A percentile compares a stretch with the other conserved stretches of the same genome.
Evolutionary conservation across 768 basidiomycete genomes (phyloP).

Genomic region (Gyrodon lividus): DNA sequence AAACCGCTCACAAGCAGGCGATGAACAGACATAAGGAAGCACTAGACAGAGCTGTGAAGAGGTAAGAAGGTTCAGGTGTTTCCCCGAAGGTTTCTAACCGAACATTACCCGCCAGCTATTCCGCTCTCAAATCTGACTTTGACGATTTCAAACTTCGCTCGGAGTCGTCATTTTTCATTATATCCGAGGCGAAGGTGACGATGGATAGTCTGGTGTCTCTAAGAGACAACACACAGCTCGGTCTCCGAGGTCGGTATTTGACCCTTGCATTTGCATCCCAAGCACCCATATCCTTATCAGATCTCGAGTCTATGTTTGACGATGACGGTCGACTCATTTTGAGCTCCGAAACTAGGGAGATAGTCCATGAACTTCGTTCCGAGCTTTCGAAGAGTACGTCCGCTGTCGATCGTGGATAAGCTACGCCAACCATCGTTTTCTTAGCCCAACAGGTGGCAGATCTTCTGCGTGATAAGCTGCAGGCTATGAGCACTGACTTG

Average conservation of each 20-base stretch:
- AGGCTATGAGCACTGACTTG: slow-evolving; percentile 41
- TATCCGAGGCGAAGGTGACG: slow-evolving; percentile 25
- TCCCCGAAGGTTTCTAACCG: neutral
- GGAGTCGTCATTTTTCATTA: slow-evolving; percentile 19
- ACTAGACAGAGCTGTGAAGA: slow-evolving; percentile 17
- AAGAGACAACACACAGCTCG: slow-evolving; percentile 17
- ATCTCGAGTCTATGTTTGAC: slow-evolving; percentile 30
- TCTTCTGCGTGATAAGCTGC: slow-evolving; percentile 46
- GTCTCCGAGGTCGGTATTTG: slow-evolving; percentile 27
- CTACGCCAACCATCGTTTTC: slow-evolving; percentile 7
- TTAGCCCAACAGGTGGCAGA: slow-evolving; percentile 50
- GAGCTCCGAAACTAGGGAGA: slow-evolving; percentile 24
- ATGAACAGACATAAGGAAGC: slow-evolving; percentile 18
- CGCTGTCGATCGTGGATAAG: neutral
- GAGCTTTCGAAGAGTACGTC: slow-evolving; percentile 37
- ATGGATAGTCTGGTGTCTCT: slow-evolving; percentile 26
- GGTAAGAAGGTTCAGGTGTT: slow-evolving; percentile 8
- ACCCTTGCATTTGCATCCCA: neutral
- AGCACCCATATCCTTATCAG: slow-evolving; percentile 12
- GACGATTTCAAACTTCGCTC: slow-evolving; percentile 27
- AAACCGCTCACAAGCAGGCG: slow-evolving; percentile 13
- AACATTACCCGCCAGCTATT: slow-evolving; percentile 20
- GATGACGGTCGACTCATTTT: slow-evolving; percentile 25
- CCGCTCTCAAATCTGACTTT: slow-evolving; percentile 29
- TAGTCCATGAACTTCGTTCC: slow-evolving; percentile 34